These are phyloP conservation scores for Apiospora koreana DNA, from an alignment of 2,329 filamentous ascomycete genomes.

Conservation along the genomic window DNA sequence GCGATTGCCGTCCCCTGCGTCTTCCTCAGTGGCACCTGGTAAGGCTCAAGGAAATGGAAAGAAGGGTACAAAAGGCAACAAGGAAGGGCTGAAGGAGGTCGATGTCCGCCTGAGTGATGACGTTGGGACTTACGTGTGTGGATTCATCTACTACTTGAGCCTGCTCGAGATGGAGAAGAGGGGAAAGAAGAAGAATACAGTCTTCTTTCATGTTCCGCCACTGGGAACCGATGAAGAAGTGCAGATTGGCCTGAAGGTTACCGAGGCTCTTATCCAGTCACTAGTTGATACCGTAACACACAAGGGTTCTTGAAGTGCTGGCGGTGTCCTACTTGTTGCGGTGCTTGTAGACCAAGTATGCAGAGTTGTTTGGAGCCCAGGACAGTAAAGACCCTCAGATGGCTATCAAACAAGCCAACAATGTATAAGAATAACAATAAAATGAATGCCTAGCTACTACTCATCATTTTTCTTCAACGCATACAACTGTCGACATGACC, in stretches of 20 bases:
- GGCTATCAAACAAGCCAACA: too few relatives aligned
- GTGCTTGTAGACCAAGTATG: too few relatives aligned
- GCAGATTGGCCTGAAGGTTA: background rate
- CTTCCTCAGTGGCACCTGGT: background rate
- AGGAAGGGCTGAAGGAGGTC: background rate
- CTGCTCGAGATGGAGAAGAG: constrained; percentile 6
- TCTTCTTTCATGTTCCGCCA: constrained; percentile 15
- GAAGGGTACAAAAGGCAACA: background rate
- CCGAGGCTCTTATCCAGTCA: background rate
- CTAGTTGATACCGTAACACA: background rate
- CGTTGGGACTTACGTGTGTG: constrained; percentile 12
- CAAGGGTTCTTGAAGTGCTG: background rate
- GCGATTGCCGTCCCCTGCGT: background rate
- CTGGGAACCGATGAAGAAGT: constrained; percentile 3
- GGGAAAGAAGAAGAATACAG: background rate
- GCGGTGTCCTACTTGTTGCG: background rate
- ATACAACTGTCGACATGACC: too few relatives aligned
- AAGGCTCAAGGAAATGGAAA: background rate
- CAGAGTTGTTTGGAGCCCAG: too few relatives aligned
- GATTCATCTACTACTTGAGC: constrained; percentile 11
- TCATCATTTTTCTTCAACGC: too few relatives aligned
- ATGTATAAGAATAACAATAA: too few relatives aligned
- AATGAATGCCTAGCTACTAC: too few relatives aligned
- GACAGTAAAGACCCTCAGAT: too few relatives aligned
- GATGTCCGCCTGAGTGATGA: constrained; percentile 13